Evolutionary conservation across 2,329 filamentous ascomycete species (phyloP).

Genomic region (Pseudogymnoascus sp.): DNA sequence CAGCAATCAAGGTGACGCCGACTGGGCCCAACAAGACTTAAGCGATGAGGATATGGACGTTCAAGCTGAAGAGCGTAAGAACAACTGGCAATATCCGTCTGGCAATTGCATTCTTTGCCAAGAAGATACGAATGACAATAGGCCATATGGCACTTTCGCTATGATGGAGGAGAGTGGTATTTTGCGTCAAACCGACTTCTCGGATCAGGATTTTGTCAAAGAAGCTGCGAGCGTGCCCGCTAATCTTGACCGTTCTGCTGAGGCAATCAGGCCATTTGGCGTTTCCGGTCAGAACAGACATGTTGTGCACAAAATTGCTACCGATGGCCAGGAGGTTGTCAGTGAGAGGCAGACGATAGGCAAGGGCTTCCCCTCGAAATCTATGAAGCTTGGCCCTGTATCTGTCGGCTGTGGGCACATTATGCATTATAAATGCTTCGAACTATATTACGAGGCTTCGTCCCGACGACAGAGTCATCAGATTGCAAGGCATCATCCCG

Average conservation of each 20-base stretch:
- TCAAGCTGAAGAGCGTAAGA: constrained; percentile 56
- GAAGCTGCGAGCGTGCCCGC: constrained; percentile 72
- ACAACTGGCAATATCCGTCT: constrained; percentile 80
- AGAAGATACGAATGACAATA: constrained; percentile 84
- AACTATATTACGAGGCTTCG: constrained; percentile 80
- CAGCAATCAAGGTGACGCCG: constrained; percentile 75
- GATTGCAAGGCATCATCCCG: constrained; percentile 89
- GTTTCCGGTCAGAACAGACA: constrained; percentile 80
- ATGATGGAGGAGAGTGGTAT: constrained; percentile 81
- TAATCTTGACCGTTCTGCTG: constrained; percentile 78
- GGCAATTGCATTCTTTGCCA: constrained; percentile 95
- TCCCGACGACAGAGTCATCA: constrained; percentile 79
- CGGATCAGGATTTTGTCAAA: constrained; percentile 73
- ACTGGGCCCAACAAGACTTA: constrained; percentile 76
- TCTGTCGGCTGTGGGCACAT: constrained; percentile 93
- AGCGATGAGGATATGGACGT: constrained; percentile 59
- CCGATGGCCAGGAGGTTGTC: constrained; percentile 60
- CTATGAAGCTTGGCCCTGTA: constrained; percentile 65
- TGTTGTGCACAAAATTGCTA: constrained; percentile 66
- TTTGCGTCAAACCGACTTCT: constrained; percentile 74
- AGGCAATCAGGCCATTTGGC: constrained; percentile 78
- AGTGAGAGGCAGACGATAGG: constrained; percentile 76
- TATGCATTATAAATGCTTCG: constrained; percentile 96
- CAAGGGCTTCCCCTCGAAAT: constrained; percentile 71
- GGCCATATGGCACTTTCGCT: constrained; percentile 88